Evolutionary conservation across 2,329 filamentous ascomycete genomes (phyloP).

Genomic region (Colletotrichum noveboracense): DNA sequence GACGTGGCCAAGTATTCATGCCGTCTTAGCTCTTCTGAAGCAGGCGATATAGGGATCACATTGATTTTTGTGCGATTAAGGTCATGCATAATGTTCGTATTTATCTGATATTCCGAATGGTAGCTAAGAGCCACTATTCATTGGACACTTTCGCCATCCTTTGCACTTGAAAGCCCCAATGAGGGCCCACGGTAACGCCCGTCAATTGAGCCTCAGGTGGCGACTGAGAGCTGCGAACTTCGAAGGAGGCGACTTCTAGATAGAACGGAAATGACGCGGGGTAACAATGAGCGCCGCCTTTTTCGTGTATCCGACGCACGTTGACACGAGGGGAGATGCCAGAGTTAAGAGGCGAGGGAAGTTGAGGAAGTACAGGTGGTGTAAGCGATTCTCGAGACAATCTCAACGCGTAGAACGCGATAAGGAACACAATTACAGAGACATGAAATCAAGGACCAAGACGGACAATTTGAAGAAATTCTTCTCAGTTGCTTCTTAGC

Average conservation of each 20-base stretch:
- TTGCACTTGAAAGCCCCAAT: neutral
- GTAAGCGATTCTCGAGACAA: too few relatives aligned
- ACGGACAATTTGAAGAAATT: too few relatives aligned
- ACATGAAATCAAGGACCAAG: too few relatives aligned
- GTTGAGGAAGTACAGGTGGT: too few relatives aligned
- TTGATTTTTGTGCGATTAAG: neutral
- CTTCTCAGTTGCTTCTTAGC: too few relatives aligned
- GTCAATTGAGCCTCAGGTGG: neutral
- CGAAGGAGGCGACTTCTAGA: accelerated
- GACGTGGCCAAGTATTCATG: accelerated
- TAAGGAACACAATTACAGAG: too few relatives aligned
- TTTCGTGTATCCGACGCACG: neutral
- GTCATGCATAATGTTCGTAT: neutral
- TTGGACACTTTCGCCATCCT: neutral
- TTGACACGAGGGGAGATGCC: neutral
- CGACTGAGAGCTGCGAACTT: neutral
- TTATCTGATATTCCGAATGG: neutral
- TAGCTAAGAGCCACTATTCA: neutral
- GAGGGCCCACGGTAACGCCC: neutral
- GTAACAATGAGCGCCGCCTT: accelerated
- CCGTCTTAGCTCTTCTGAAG: neutral
- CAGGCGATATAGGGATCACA: accelerated
- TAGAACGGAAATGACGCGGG: too few relatives aligned
- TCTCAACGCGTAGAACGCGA: too few relatives aligned
- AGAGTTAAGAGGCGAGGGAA: too few relatives aligned